phyloP scores from a whole-genome alignment of 345 rosid species.

The Viola odorata region DNA sequence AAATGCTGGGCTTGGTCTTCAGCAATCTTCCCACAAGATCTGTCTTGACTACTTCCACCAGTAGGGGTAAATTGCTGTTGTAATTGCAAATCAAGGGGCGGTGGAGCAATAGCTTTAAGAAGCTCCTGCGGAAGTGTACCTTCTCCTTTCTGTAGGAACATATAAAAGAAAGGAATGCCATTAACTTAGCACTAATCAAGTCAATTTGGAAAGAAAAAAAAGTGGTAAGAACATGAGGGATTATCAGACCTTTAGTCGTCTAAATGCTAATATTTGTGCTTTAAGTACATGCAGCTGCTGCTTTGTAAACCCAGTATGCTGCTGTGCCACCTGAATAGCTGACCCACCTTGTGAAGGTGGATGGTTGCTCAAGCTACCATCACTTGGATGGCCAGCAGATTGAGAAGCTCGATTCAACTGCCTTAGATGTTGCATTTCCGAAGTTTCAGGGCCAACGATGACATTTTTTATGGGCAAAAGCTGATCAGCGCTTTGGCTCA shows the following conservation, averaged over 20 bases:
- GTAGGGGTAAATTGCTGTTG: slow-evolving; percentile 48
- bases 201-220: not conserved
- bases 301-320: slow-evolving; percentile 70
- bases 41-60: slow-evolving; percentile 54
- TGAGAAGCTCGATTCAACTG: slow-evolving; percentile 59
- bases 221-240: slow-evolving; percentile 6
- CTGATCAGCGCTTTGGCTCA: slow-evolving; percentile 50
- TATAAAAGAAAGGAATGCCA: slow-evolving; percentile 6
- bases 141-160: slow-evolving; percentile 79
- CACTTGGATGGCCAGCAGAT: slow-evolving; percentile 43
- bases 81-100: slow-evolving; percentile 71
- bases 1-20: slow-evolving; percentile 54
- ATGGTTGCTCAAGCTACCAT: slow-evolving; percentile 35
- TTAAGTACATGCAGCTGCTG: slow-evolving; percentile 95
- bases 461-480: slow-evolving; percentile 45
- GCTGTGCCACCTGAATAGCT: slow-evolving; percentile 50
- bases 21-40: slow-evolving; percentile 45
- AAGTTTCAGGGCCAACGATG: slow-evolving; percentile 42
- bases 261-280: slow-evolving; percentile 95
- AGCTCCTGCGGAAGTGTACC: slow-evolving; percentile 90
- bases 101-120: slow-evolving; percentile 84
- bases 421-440: slow-evolving; percentile 59
- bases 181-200: slow-evolving; percentile 4
- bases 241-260: slow-evolving; percentile 76
- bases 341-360: slow-evolving; percentile 45